Conservation (phyloP, 257 asterid species). For the Solanum medicagineum region DNA sequence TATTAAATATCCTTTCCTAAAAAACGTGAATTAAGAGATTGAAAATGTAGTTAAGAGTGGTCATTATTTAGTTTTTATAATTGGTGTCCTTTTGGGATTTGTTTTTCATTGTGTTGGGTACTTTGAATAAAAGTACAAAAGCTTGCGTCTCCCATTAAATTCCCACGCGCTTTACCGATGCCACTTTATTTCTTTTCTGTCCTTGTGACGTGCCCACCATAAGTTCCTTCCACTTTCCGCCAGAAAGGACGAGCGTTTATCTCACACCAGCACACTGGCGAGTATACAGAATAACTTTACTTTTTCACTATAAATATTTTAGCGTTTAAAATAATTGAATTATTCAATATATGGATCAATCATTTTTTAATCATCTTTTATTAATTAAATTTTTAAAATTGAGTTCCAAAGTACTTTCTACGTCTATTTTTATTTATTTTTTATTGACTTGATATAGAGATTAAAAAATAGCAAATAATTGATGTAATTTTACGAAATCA, state of each 20-base stretch:
- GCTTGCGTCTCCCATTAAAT: not conserved
- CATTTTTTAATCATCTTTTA: no score
- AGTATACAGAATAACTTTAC: not conserved
- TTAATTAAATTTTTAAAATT: no score
- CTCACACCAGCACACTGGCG: not conserved
- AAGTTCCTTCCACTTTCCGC: not conserved
- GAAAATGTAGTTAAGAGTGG: not conserved
- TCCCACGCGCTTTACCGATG: not conserved
- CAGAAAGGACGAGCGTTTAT: not conserved
- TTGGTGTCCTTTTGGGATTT: not conserved
- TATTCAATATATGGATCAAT: no score
- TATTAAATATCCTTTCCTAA: not conserved
- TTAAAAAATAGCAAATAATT: no score
- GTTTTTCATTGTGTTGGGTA: not conserved
- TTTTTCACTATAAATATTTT: rapidly evolving
- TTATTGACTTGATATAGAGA: no score
- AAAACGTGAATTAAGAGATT: not conserved
- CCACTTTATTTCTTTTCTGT: not conserved
- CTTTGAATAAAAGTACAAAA: not conserved
- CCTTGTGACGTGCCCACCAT: conserved; percentile 4
- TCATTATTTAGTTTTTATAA: not conserved
- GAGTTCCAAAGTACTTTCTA: no score
- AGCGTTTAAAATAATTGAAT: no score
- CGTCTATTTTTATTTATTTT: no score
- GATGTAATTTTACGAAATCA: no score